A percentile compares a stretch with the other conserved stretches of the same genome.
These are phyloP conservation scores for Curvularia sp. DNA, from an alignment of 2,329 filamentous ascomycete species.

Conservation along the genomic window DNA sequence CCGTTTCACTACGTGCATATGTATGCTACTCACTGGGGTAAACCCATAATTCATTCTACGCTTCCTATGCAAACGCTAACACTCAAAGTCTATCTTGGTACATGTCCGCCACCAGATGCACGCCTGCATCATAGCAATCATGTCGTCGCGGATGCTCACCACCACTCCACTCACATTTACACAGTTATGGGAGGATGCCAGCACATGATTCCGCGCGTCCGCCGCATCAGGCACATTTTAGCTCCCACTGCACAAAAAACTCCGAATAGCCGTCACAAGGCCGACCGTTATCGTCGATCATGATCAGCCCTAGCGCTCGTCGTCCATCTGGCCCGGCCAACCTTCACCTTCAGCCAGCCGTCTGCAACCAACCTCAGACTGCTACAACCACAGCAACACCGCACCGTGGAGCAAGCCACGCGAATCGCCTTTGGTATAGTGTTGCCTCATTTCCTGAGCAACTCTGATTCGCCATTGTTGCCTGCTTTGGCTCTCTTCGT, in stretches of 20 bases:
- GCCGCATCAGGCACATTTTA: not conserved
- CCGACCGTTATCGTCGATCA: not conserved
- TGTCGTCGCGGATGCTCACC: no score
- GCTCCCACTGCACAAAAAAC: not conserved
- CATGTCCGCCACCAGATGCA: not conserved
- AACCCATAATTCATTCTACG: not conserved
- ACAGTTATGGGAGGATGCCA: no score
- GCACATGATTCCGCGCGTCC: not conserved
- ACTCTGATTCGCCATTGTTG: not conserved
- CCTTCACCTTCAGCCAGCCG: no score
- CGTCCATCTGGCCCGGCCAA: no score
- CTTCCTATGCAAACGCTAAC: not conserved
- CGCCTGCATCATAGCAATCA: not conserved
- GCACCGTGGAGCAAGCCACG: not conserved
- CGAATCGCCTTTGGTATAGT: not conserved
- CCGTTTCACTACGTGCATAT: not conserved
- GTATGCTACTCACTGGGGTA: not conserved
- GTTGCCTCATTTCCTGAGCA: not conserved
- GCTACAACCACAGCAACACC: not conserved
- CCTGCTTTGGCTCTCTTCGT: not conserved
- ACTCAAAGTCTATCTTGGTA: not conserved
- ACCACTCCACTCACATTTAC: no score
- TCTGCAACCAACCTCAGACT: not conserved
- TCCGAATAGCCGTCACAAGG: not conserved
- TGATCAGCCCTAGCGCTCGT: not conserved